Evolutionary conservation across 305 asterid species (phyloP).

Genomic region (Plantago coronopus): DNA sequence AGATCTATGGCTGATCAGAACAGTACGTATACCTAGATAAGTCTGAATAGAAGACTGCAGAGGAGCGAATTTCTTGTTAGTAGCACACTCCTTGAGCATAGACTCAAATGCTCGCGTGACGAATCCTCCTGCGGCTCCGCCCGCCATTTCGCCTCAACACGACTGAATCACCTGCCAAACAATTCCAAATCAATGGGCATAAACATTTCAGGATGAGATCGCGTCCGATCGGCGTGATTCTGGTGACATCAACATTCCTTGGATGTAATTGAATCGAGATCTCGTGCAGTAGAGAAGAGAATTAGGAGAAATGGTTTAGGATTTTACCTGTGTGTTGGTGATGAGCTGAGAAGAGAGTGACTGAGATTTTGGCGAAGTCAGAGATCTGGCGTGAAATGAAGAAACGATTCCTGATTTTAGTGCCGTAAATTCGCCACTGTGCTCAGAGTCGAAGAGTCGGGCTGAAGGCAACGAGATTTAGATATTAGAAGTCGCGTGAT

Average conservation of each 20-base stretch:
- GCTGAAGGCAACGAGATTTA: background rate
- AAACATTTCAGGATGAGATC: conserved; percentile 23
- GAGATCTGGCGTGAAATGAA: conserved; percentile 9
- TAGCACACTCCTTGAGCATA: conserved; percentile 86
- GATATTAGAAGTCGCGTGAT: background rate
- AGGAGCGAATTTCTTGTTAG: conserved; percentile 49
- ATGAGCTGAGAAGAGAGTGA: background rate
- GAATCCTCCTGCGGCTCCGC: conserved; percentile 96
- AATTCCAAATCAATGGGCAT: background rate
- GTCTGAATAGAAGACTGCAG: conserved; percentile 71
- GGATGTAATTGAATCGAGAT: background rate
- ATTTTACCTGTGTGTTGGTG: background rate
- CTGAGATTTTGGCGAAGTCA: background rate
- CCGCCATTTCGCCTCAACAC: conserved; percentile 52
- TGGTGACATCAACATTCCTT: background rate
- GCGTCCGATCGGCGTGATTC: conserved; percentile 28
- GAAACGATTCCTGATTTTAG: background rate
- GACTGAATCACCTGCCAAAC: conserved; percentile 24
- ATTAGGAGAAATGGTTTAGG: background rate
- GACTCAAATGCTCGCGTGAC: conserved; percentile 92
- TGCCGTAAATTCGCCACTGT: conserved; percentile 4
- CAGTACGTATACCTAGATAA: conserved; percentile 48
- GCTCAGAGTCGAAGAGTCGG: background rate
- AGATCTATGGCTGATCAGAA: background rate
- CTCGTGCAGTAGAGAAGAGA: background rate